Evolutionary conservation across 2,329 filamentous ascomycete species (phyloP).

Genomic region (Coniochaeta sp.): DNA sequence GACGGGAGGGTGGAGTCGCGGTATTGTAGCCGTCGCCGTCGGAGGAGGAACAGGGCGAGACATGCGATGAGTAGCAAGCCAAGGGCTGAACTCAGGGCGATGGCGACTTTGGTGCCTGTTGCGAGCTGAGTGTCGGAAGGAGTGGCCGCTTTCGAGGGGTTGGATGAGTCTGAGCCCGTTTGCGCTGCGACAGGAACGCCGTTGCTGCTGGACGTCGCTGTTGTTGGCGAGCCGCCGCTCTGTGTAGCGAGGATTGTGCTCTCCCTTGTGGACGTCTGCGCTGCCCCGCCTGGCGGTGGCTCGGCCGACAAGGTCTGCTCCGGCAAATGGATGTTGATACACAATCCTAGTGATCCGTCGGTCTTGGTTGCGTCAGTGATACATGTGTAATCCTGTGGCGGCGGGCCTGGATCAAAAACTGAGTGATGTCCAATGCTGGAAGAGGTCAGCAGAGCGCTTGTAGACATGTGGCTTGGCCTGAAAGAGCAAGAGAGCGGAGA

Average conservation of each 20-base stretch:
- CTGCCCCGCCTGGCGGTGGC: background rate
- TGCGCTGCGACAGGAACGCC: background rate
- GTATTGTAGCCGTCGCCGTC: conserved; percentile 19
- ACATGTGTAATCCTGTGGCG: conserved; percentile 21
- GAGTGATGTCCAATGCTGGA: conserved; percentile 21
- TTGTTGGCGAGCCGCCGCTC: background rate
- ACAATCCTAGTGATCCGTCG: background rate
- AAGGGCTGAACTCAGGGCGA: conserved; percentile 34
- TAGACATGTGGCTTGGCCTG: background rate
- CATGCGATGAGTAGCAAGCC: conserved; percentile 28
- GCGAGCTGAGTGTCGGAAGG: conserved; percentile 23
- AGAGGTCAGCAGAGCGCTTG: background rate
- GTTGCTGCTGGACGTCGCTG: background rate
- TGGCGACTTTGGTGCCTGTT: conserved; percentile 34
- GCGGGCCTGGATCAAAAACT: conserved; percentile 28
- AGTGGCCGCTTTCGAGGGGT: conserved; percentile 8
- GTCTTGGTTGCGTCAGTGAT: conserved; percentile 8
- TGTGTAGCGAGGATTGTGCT: conserved; percentile 1
- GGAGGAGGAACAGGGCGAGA: conserved; percentile 29
- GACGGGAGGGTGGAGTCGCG: conserved; percentile 12
- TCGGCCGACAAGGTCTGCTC: background rate
- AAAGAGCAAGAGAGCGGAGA: background rate
- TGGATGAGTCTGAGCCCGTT: background rate
- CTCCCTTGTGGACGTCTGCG: background rate
- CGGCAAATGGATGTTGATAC: background rate